Conservation (phyloP, 805 yeast species). For the Suhomyces tanzawaensis region DNA sequence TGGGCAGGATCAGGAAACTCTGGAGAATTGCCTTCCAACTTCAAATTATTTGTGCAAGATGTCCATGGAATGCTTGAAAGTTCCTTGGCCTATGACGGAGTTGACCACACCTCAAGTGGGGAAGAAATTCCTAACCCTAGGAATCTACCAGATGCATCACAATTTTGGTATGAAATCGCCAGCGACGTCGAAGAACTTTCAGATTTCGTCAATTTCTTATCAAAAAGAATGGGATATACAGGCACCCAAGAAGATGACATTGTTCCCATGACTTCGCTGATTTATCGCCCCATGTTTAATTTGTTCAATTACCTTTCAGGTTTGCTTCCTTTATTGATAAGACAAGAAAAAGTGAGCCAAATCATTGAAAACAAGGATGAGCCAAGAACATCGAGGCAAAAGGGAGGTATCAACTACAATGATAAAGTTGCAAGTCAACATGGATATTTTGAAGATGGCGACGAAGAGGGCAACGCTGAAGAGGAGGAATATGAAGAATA, state of each 20-base stretch:
- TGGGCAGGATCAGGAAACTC: conserved; percentile 14
- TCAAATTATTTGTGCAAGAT: conserved; percentile 43
- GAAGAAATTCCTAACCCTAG: conserved; percentile 20
- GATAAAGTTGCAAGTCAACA: conserved; percentile 4
- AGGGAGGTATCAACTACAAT: conserved; percentile 6
- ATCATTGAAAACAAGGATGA: conserved; percentile 1
- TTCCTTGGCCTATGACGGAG: conserved; percentile 27
- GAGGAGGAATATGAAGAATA: conserved; percentile 17
- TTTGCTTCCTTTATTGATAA: conserved; percentile 25
- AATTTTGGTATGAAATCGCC: conserved; percentile 37
- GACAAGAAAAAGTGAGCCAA: conserved; percentile 19
- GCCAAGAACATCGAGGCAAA: conserved; percentile 6
- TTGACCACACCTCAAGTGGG: conserved; percentile 34
- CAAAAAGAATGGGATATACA: conserved; percentile 19
- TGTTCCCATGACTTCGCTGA: conserved; percentile 15
- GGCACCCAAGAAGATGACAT: conserved; percentile 3
- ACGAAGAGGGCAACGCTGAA: conserved; percentile 10
- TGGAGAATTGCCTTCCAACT: conserved; percentile 21
- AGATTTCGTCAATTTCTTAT: conserved; percentile 24
- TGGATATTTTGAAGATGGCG: conserved; percentile 12
- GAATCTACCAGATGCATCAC: background rate
- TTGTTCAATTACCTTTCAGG: conserved; percentile 29
- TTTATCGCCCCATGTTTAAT: conserved; percentile 25
- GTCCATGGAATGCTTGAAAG: conserved; percentile 31
- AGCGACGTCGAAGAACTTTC: conserved; percentile 25